Conservation (phyloP, 2,329 filamentous ascomycete genomes). For the Alternaria ethzedia region DNA sequence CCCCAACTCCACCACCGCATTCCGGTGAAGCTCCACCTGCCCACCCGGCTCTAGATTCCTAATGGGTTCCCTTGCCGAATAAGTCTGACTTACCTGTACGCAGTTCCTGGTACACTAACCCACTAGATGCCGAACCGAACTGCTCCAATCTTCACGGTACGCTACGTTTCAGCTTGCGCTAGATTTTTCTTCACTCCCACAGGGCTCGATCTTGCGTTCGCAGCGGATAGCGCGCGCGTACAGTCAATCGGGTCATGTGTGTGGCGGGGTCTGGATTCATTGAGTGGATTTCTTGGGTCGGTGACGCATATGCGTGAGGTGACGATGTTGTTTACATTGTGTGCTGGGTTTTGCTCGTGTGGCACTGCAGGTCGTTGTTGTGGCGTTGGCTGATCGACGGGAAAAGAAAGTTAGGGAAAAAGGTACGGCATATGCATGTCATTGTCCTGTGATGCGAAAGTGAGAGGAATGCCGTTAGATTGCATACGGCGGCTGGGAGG, state of each 20-base stretch:
- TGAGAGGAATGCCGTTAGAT: neutral
- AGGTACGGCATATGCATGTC: neutral
- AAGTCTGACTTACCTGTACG: neutral
- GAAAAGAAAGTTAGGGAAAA: neutral
- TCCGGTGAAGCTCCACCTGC: neutral
- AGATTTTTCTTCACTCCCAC: neutral
- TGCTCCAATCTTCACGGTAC: neutral
- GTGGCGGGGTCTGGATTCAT: neutral
- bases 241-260: neutral
- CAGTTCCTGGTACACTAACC: neutral
- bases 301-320: neutral
- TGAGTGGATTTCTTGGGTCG: neutral
- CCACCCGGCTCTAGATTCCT: neutral
- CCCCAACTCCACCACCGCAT: neutral
- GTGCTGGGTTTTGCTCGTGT: too few species aligned
- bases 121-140: neutral
- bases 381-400: neutral
- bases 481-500: neutral
- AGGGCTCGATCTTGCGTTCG: neutral
- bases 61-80: neutral
- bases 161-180: slow-evolving; percentile 1
- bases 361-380: neutral
- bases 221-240: neutral
- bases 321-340: neutral
- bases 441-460: neutral